Evolutionary conservation across 2,329 filamentous ascomycete genomes (phyloP).

Genomic region (Talaromyces pinophilus): DNA sequence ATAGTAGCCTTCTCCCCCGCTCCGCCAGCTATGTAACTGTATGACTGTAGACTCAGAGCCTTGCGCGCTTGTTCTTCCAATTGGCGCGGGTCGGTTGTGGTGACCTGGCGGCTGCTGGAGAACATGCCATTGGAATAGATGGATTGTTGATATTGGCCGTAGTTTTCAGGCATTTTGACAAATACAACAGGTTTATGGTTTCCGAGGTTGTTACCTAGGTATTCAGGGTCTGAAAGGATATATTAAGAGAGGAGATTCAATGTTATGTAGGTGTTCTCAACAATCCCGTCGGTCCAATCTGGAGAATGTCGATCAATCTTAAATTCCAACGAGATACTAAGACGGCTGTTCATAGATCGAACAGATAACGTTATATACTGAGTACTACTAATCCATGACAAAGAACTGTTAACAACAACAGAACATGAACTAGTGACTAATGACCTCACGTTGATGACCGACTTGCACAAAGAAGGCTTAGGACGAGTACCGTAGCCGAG

Average conservation of each 20-base stretch:
- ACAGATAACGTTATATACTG: neutral
- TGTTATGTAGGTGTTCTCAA: neutral
- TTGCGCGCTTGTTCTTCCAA: conserved; percentile 58
- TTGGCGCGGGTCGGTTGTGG: conserved; percentile 61
- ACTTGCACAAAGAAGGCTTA: neutral
- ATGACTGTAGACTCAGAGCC: conserved; percentile 52
- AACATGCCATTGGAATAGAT: conserved; percentile 58
- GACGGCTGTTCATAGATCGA: neutral
- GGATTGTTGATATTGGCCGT: conserved; percentile 49
- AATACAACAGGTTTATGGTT: neutral
- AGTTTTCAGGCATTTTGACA: conserved; percentile 40
- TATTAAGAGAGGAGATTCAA: neutral
- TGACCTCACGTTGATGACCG: neutral
- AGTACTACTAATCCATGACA: neutral
- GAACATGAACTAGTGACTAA: neutral
- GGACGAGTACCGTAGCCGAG: neutral
- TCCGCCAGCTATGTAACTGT: conserved; percentile 64
- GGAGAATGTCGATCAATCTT: neutral
- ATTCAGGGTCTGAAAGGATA: neutral
- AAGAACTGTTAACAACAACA: neutral
- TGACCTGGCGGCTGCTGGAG: conserved; percentile 49
- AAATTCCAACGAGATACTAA: neutral
- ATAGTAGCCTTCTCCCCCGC: conserved; percentile 64
- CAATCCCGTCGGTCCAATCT: neutral
- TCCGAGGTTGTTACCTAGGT: neutral